phyloP scores from a whole-genome alignment of 352 stramenopile species.

The Paralagenidium karlingii region DNA sequence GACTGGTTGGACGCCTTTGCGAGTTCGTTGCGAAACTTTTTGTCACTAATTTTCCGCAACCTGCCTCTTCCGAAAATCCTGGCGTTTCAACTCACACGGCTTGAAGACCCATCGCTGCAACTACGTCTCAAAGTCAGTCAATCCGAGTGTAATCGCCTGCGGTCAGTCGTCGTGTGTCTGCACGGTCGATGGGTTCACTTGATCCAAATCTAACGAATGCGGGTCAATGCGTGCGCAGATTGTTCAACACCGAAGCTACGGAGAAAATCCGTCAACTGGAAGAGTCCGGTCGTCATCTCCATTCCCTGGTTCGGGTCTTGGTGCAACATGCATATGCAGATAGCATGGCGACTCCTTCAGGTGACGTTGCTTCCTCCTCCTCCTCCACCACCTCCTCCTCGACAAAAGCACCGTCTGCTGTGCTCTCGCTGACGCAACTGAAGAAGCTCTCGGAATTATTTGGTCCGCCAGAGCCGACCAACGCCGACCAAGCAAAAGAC shows the following conservation, averaged over 20 bases:
- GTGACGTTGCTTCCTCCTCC: neutral
- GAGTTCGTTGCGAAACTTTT: constrained; percentile 66
- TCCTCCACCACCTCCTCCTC: constrained; percentile 6
- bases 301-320: constrained; percentile 44
- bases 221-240: constrained; percentile 1
- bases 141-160: constrained; percentile 50
- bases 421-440: constrained; percentile 28
- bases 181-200: neutral
- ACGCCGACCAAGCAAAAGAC: neutral
- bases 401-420: constrained; percentile 8
- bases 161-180: constrained; percentile 7
- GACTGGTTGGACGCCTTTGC: constrained; percentile 62
- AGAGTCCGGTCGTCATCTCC: constrained; percentile 36
- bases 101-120: constrained; percentile 58
- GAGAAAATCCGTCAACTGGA: constrained; percentile 52
- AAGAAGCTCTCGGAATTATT: constrained; percentile 36
- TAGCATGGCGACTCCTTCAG: constrained; percentile 20
- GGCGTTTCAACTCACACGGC: constrained; percentile 48
- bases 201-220: neutral
- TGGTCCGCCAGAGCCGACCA: constrained; percentile 5
- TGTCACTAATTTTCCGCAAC: constrained; percentile 63
- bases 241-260: constrained; percentile 30
- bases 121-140: constrained; percentile 56
- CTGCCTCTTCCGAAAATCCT: constrained; percentile 64
- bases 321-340: constrained; percentile 59